Base-by-base conservation (phyloP, 441 rosid species). In the Mallotus japonicus region DNA sequence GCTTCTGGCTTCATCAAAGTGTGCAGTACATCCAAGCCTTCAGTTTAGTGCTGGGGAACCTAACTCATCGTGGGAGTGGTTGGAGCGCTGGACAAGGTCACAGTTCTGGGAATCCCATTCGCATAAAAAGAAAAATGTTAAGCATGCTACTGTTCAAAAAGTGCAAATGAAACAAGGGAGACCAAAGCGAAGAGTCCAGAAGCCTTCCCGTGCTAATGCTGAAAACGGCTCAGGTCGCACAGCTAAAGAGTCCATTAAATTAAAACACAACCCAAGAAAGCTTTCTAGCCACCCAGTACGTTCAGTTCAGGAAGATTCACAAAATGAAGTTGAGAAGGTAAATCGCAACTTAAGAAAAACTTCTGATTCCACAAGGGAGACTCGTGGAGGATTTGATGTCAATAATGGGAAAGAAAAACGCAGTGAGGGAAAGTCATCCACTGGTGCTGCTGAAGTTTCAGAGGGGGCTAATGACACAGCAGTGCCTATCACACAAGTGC, bases 21-120 rank as follows among this genome's bases (percentile, higher is more conserved):
- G 73, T 56, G 70, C 74, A 58, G 67, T 57, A 70, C 91, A 93
- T 73, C 84, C 88, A 58, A 76, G 46, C 76, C 80, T 88, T 58
- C 87, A 83, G 32, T 87, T 83, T 73, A 82, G 73, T 73, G 74
- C 75, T n/a, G 87, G 81, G 69, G 92, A 92, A 59, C 87, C 90
- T 60, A 90, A 92, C 80, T 88, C 89, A 13, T 78, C 86, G 34
- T 69, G 63, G 80, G 81, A 80, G 69, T 95, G 99, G 99, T 84
- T 90, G 65, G 85, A 77, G 73, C 92, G 97, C 67, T 95, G 99
- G 97, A 85, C 93, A 49, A 82, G 50, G 6, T 84, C 85, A 74
- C 83, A 51, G 61, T 86, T 87, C 73, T 90, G 92, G 97, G 84
- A 77, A 73, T 82, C 85, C 60, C 75, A 74, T 79, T 75, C 85